These are phyloP conservation scores for Amanita molliuscula DNA, from an alignment of 768 basidiomycete species.

Conservation along the genomic window DNA sequence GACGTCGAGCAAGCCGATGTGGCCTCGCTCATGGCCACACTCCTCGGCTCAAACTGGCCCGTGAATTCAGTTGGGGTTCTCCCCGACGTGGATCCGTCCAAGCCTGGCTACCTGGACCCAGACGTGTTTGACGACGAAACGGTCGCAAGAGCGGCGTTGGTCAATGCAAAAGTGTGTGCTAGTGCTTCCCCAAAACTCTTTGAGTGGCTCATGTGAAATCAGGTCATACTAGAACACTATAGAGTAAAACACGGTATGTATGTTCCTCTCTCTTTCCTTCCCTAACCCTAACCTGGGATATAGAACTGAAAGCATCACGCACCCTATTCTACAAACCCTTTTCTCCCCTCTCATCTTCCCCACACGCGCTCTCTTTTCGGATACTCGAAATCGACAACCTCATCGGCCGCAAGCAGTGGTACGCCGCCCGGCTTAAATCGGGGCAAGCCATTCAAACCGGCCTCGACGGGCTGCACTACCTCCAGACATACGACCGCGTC, in stretches of 20 bases:
- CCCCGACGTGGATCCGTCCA: constrained; percentile 58
- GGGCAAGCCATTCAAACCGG: constrained; percentile 39
- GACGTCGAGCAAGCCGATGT: constrained; percentile 84
- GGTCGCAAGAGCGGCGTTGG: constrained; percentile 43
- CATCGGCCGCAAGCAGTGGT: constrained; percentile 33
- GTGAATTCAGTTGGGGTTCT: constrained; percentile 77
- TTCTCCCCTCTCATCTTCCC: constrained; percentile 11
- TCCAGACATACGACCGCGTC: constrained; percentile 77
- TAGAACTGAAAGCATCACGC: constrained; percentile 53
- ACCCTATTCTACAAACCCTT: constrained; percentile 59
- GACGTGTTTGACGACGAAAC: constrained; percentile 30
- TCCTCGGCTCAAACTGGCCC: constrained; percentile 67
- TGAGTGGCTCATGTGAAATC: neutral
- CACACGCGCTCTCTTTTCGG: constrained; percentile 14
- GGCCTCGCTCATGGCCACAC: constrained; percentile 64
- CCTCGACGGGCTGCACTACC: constrained; percentile 59
- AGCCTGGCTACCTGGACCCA: constrained; percentile 47
- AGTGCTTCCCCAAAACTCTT: too few species aligned
- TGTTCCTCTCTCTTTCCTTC: neutral
- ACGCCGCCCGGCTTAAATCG: constrained; percentile 37
- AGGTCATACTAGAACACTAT: constrained; percentile 72
- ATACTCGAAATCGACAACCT: constrained; percentile 32
- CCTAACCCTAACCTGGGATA: neutral
- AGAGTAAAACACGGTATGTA: constrained; percentile 61
- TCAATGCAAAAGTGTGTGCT: constrained; percentile 48